These are phyloP conservation scores for Colletotrichum neosansevieriae DNA, from an alignment of 2,329 filamentous ascomycete species.

Conservation along the genomic window DNA sequence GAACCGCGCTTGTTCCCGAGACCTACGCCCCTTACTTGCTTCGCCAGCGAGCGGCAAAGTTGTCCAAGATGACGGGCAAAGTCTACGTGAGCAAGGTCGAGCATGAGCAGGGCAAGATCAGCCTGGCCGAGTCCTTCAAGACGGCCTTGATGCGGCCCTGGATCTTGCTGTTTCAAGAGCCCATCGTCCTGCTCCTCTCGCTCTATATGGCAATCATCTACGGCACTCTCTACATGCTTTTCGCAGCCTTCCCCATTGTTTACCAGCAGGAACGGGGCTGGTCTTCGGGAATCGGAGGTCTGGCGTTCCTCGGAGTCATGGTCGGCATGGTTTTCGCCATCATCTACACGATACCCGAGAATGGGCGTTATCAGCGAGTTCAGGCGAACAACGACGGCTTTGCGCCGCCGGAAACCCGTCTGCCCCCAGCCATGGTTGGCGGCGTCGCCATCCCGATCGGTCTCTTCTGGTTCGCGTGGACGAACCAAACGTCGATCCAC, in stretches of 20 bases:
- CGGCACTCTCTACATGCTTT: slow-evolving; percentile 69
- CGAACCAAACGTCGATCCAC: slow-evolving; percentile 60
- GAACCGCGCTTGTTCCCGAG: slow-evolving; percentile 61
- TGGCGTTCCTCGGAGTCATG: slow-evolving; percentile 76
- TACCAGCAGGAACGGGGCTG: slow-evolving; percentile 71
- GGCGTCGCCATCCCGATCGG: slow-evolving; percentile 64
- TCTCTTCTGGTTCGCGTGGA: slow-evolving; percentile 70
- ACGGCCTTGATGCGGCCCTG: slow-evolving; percentile 66
- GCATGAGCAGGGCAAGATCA: slow-evolving; percentile 55
- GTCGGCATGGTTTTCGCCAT: slow-evolving; percentile 73
- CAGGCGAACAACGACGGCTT: slow-evolving; percentile 57
- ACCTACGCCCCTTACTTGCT: slow-evolving; percentile 47
- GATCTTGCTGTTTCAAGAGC: slow-evolving; percentile 76
- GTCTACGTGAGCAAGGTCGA: slow-evolving; percentile 53
- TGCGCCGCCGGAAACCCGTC: slow-evolving; percentile 68
- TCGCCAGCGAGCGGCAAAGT: slow-evolving; percentile 40
- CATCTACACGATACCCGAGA: slow-evolving; percentile 58
- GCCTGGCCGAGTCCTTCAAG: slow-evolving; percentile 59
- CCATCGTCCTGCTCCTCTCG: slow-evolving; percentile 74
- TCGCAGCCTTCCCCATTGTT: slow-evolving; percentile 73
- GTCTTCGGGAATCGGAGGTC: slow-evolving; percentile 68
- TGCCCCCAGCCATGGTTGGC: slow-evolving; percentile 67
- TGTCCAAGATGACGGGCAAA: slow-evolving; percentile 42
- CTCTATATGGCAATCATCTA: slow-evolving; percentile 75
- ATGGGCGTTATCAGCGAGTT: slow-evolving; percentile 55